Base-by-base conservation (phyloP, 2,329 filamentous ascomycete genomes). In the Colletotrichum brevisporum region DNA sequence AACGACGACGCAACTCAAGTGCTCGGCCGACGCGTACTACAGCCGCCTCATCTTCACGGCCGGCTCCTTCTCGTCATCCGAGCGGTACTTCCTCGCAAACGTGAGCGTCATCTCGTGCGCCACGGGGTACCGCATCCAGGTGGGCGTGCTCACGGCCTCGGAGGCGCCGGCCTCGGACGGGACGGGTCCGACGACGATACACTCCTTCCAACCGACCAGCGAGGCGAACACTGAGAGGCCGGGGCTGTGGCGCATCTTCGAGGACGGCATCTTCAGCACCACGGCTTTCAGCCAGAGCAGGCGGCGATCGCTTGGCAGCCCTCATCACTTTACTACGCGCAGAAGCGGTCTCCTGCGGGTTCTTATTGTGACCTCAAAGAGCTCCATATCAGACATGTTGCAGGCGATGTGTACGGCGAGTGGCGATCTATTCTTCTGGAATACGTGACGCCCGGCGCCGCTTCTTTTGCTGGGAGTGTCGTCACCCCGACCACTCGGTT, bases 101-200 rank as follows among this genome's bases (percentile, higher is more conserved):
- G n/a, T 63, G n/a, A 63, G 60, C 26, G 52, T 63, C 36, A 63
- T 63, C 27, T 63, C 60, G 15, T 63, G 60, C 4, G 60, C 52
- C 3, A 56, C 60, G 2, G 60, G 60, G 13, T 63, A 63, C 18
- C 51, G 51, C 27, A n/a, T n/a, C 6, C 39, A 24, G 1, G 8
- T 13, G 12, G 43, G 60, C 6, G 53, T 26, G 9, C 13, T 55
- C 41, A 63, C 39, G 12, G 43, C 39, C 15, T 41, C 43, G 41
- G 41, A 26, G 13, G 18, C 43, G 6, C 52, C 60, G 8, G 31
- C 31, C 15, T 24, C 54, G 18, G 31, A 18, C n/a, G 13, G 16
- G 5, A 51, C 48, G n/a, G n/a, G 5, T 6, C 21, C 53, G 5
- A 21, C 39, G 2, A 48, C 43, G 18, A 45, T 63, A 10, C 9